phyloP scores from a whole-genome alignment of 2,329 filamentous ascomycete species.

The Aspergillus luchuensis region DNA sequence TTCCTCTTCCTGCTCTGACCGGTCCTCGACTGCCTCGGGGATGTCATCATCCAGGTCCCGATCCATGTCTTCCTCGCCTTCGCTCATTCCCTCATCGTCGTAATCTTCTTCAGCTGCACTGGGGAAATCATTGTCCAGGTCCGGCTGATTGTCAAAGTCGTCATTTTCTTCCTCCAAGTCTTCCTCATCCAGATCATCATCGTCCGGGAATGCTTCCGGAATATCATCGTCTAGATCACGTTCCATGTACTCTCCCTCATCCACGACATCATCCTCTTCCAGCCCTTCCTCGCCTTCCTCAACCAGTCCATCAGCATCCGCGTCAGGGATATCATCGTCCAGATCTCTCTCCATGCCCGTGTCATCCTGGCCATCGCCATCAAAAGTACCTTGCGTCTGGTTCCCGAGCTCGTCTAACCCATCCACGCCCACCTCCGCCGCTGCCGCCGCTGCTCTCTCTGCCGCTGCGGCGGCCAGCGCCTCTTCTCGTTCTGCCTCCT shows the following conservation, averaged over 20 bases:
- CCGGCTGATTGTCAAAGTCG: slow-evolving; percentile 48
- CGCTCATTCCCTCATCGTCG: slow-evolving; percentile 53
- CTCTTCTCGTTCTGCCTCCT: slow-evolving; percentile 84
- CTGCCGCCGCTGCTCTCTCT: slow-evolving; percentile 69
- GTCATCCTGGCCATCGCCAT: slow-evolving; percentile 43
- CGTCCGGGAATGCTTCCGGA: slow-evolving; percentile 59
- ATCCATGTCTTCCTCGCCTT: slow-evolving; percentile 56
- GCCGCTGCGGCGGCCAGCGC: slow-evolving; percentile 73
- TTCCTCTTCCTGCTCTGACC: slow-evolving; percentile 53
- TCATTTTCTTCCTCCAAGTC: slow-evolving; percentile 45
- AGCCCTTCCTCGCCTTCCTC: slow-evolving; percentile 51
- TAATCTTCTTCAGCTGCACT: slow-evolving; percentile 48
- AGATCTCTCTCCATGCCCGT: slow-evolving; percentile 46
- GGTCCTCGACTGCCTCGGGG: slow-evolving; percentile 57
- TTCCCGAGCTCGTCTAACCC: slow-evolving; percentile 36
- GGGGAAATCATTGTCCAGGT: slow-evolving; percentile 63
- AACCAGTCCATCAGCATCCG: slow-evolving; percentile 40
- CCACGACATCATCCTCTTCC: slow-evolving; percentile 57
- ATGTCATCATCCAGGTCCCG: slow-evolving; percentile 73
- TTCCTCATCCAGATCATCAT: slow-evolving; percentile 44
- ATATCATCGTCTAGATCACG: slow-evolving; percentile 73
- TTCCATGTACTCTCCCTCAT: slow-evolving; percentile 53
- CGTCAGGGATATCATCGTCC: slow-evolving; percentile 50
- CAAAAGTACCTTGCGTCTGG: slow-evolving; percentile 32
- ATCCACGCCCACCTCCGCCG: slow-evolving; percentile 53